Evolutionary conservation across 176 grass and related monocot genomes (phyloP), one percentile per base, ranked within the genome.

Genomic region (Saccharum spontaneum): DNA sequence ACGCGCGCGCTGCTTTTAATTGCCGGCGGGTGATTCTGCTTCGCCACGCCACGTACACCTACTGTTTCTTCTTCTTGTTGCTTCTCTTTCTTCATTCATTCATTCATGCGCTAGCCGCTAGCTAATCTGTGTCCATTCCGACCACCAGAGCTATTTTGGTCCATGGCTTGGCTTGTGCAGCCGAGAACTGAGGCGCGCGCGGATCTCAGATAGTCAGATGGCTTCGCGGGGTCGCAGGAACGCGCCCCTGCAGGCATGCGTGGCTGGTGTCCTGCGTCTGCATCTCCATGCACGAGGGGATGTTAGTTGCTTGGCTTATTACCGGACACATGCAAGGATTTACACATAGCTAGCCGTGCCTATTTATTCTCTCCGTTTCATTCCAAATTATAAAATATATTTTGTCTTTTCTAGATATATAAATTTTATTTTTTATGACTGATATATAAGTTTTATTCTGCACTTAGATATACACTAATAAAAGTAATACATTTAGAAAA

Each of bases 111-210:
- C 22, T 10, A 23, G 8, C 57, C 55, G n/a, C 57, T 61, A 61
- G 57, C 57, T 61, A 61, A 24, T 37, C 59, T 48, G 7, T 10
- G 17, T 36, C 40, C 80, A 44, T 73, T 8, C 9, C 24, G 59
- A 49, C 17, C 13, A 39, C 76, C 7, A 3, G 3, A 11, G 57
- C 67, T 71, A 43, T 39, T 67, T 82, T 74, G 64, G 60, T 39
- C 31, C 17, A 54, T 48, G 0, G 54, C 54, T 59, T 59, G 0
- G 7, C 8, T 59, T 24, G 7, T 37, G 26, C 70, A 26, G 31
- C 67, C 81, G 59, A 38, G 8, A 87, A 87, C 30, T 16, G 68
- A 23, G 87, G 77, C 45, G 34, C 69, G 49, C 52, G 77, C 43
- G 17, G 82, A 84, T 85, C 71, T 75, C 59, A 59, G 14, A 49